Evolutionary conservation across 2,329 filamentous ascomycete species (phyloP).

Genomic region (Elsinoe fawcettii): DNA sequence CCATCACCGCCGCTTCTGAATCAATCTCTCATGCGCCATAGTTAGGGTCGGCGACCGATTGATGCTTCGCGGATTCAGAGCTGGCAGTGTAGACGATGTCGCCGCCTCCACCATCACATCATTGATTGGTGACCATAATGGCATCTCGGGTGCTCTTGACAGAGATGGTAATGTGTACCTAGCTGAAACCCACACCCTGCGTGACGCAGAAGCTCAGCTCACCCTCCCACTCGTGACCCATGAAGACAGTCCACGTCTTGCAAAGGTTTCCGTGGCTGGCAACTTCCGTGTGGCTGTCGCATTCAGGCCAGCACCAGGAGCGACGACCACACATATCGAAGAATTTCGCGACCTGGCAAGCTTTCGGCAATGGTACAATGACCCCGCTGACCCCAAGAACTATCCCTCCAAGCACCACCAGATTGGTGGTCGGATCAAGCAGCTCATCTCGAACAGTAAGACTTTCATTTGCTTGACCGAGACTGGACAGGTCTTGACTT

Average conservation of each 20-base stretch:
- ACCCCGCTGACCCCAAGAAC: slow-evolving; percentile 21
- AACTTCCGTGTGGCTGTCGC: slow-evolving; percentile 26
- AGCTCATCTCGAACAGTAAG: slow-evolving; percentile 32
- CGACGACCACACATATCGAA: slow-evolving; percentile 22
- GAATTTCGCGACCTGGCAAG: slow-evolving; percentile 24
- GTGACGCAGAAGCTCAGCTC: neutral
- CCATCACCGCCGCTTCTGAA: slow-evolving; percentile 19
- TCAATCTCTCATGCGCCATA: slow-evolving; percentile 12
- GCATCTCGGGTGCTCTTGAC: slow-evolving; percentile 25
- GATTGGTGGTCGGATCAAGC: slow-evolving; percentile 25
- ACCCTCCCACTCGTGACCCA: slow-evolving; percentile 8
- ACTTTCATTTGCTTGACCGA: slow-evolving; percentile 33
- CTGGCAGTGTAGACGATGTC: slow-evolving; percentile 17
- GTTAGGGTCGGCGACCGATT: slow-evolving; percentile 8
- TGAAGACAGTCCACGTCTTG: slow-evolving; percentile 21
- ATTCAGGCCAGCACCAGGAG: slow-evolving; percentile 24
- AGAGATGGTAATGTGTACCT: slow-evolving; percentile 22
- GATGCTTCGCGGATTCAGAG: slow-evolving; percentile 6
- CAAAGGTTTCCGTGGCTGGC: slow-evolving; percentile 23
- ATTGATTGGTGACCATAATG: slow-evolving; percentile 28
- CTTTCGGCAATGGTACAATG: slow-evolving; percentile 25
- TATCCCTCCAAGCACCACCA: slow-evolving; percentile 23
- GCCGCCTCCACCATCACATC: slow-evolving; percentile 1
- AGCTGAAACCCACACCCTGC: slow-evolving; percentile 9
- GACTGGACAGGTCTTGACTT: slow-evolving; percentile 34